Evolutionary conservation across 176 grass and related monocot species (phyloP).

Genomic region (Lolium rigidum): DNA sequence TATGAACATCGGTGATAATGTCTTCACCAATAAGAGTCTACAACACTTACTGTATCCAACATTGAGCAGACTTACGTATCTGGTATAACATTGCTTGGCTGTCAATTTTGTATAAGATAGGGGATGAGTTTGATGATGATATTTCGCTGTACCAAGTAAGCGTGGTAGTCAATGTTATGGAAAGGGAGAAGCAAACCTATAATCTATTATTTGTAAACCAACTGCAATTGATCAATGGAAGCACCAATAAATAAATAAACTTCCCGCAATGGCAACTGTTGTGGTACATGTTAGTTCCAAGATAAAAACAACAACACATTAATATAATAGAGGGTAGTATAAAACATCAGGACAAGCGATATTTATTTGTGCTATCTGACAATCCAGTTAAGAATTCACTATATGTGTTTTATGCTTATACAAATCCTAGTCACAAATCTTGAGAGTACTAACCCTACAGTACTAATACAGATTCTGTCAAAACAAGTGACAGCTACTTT

Average conservation of each 20-base stretch:
- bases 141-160: neutral
- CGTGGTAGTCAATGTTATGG: neutral
- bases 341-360: constrained; percentile 12
- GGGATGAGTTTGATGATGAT: neutral
- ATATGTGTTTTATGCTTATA: neutral
- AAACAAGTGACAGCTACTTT: neutral
- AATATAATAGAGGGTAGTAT: constrained; percentile 5
- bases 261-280: neutral
- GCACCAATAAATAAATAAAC: neutral
- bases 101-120: neutral
- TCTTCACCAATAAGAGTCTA: neutral
- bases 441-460: constrained; percentile 8
- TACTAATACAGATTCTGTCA: constrained; percentile 12
- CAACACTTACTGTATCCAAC: neutral
- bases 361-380: neutral
- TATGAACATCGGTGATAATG: neutral
- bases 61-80: neutral
- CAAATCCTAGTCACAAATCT: constrained; percentile 9
- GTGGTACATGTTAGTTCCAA: constrained; percentile 12
- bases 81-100: neutral
- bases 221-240: neutral
- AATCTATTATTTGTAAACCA: neutral
- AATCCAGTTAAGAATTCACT: neutral
- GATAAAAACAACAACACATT: constrained; percentile 12
- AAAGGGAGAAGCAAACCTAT: neutral